Conservation (phyloP, 768 basidiomycete species). For the Russula ochroleuca region DNA sequence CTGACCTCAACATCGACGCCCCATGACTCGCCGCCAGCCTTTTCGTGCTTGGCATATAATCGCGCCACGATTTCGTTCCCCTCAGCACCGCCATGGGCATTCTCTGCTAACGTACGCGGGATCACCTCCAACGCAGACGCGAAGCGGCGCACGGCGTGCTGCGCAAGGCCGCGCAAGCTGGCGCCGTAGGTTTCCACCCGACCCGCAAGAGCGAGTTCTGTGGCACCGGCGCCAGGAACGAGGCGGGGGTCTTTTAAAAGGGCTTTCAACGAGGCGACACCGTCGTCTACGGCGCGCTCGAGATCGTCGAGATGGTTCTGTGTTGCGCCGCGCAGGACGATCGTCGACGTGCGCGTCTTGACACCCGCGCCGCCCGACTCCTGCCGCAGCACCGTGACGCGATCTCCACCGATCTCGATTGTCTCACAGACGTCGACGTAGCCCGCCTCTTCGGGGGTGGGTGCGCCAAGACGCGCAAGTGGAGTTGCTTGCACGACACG, state of each 20-base stretch:
- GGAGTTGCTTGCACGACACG: slow-evolving; percentile 96
- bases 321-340: slow-evolving; percentile 93
- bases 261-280: slow-evolving; percentile 92
- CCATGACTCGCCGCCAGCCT: slow-evolving; percentile 65
- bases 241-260: slow-evolving; percentile 85
- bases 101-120: slow-evolving; percentile 90
- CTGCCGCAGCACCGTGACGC: slow-evolving; percentile 94
- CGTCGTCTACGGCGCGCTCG: slow-evolving; percentile 94
- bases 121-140: slow-evolving; percentile 88
- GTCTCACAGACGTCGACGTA: slow-evolving; percentile 93
- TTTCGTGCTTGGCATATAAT: slow-evolving; percentile 87
- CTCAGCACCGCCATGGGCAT: slow-evolving; percentile 85
- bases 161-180: slow-evolving; percentile 83
- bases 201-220: slow-evolving; percentile 87
- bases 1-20: slow-evolving; percentile 87
- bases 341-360: slow-evolving; percentile 85
- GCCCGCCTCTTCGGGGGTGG: slow-evolving; percentile 94
- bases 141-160: slow-evolving; percentile 91
- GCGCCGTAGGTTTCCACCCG: slow-evolving; percentile 83
- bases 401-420: slow-evolving; percentile 93
- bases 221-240: slow-evolving; percentile 91
- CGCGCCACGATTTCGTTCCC: slow-evolving; percentile 89
- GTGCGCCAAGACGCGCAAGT: slow-evolving; percentile 91
- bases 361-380: slow-evolving; percentile 48
- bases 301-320: slow-evolving; percentile 92